A percentile compares a stretch with the other conserved stretches of the same genome.
phyloP scores from a whole-genome alignment of 352 stramenopile species.

The Globisporangium canariense region DNA sequence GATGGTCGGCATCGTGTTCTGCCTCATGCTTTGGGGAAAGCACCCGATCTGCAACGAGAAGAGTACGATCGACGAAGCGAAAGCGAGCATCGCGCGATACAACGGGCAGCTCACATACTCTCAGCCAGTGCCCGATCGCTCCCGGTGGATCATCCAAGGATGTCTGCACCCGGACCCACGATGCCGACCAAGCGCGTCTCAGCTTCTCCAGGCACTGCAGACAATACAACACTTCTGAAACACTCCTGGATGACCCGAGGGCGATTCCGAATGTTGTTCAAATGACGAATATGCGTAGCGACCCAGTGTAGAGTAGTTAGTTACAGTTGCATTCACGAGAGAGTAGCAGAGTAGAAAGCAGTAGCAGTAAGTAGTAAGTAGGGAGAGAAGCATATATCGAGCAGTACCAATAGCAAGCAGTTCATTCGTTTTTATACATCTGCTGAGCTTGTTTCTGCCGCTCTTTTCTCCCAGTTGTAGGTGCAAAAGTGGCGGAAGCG shows the following conservation, averaged over 20 bases:
- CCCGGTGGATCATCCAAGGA: conserved; percentile 63
- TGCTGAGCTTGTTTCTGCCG: neutral
- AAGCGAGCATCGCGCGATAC: conserved; percentile 23
- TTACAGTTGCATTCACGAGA: conserved; percentile 6
- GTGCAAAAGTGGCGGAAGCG: conserved; percentile 60
- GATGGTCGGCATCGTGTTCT: conserved; percentile 80
- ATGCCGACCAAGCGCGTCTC: conserved; percentile 54
- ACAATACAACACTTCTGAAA: conserved; percentile 21
- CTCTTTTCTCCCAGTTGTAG: conserved; percentile 35
- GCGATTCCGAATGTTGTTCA: conserved; percentile 12
- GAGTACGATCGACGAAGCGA: conserved; percentile 46
- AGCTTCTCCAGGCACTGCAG: conserved; percentile 58
- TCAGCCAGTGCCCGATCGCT: conserved; percentile 45
- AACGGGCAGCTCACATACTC: conserved; percentile 33
- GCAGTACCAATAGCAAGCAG: conserved; percentile 1
- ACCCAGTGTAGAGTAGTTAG: conserved; percentile 16
- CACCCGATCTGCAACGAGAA: conserved; percentile 70
- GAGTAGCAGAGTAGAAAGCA: conserved; percentile 10
- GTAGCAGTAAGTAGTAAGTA: conserved; percentile 9
- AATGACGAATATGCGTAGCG: conserved; percentile 13
- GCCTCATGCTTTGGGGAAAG: conserved; percentile 74
- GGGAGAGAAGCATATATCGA: conserved; percentile 2
- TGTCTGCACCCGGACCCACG: conserved; percentile 65
- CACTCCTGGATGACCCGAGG: neutral
- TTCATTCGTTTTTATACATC: neutral